phyloP scores from a whole-genome alignment of 2,329 filamentous ascomycete genomes.

The Phoma herbarum region DNA sequence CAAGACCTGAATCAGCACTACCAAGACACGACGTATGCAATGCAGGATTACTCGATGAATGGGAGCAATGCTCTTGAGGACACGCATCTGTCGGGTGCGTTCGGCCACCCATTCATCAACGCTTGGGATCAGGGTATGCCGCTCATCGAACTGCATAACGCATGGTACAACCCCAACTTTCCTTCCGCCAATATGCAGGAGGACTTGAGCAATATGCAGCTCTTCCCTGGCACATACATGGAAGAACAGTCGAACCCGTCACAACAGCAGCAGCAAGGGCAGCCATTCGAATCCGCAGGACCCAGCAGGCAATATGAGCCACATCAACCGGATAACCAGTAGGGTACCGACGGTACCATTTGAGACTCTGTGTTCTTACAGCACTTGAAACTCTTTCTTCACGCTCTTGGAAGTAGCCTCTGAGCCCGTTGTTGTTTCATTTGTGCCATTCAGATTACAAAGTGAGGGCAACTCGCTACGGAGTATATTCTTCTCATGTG shows the following conservation, averaged over 20 bases:
- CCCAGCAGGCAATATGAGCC: no score
- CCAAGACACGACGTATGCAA: not conserved
- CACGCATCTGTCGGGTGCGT: constrained; percentile 3
- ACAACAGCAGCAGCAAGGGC: no score
- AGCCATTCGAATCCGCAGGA: no score
- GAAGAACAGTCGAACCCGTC: no score
- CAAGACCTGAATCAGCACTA: not conserved
- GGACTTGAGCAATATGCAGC: constrained; percentile 1
- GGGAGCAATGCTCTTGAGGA: not conserved
- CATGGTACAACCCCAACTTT: constrained; percentile 10
- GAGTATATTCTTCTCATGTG: not conserved
- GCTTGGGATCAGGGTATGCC: constrained; percentile 32
- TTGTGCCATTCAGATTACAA: no score
- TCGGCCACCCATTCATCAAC: constrained; percentile 36
- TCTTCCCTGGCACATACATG: not conserved
- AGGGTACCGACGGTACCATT: no score
- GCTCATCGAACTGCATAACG: constrained; percentile 23
- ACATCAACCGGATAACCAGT: no score
- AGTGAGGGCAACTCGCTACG: no score
- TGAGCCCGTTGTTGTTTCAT: no score
- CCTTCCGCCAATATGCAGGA: not conserved
- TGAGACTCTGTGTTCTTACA: no score
- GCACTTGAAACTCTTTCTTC: no score
- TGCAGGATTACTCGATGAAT: not conserved
- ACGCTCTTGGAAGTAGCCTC: no score